Evolutionary conservation across 2,329 filamentous ascomycete genomes (phyloP).

Genomic region (Colletotrichum sp.): DNA sequence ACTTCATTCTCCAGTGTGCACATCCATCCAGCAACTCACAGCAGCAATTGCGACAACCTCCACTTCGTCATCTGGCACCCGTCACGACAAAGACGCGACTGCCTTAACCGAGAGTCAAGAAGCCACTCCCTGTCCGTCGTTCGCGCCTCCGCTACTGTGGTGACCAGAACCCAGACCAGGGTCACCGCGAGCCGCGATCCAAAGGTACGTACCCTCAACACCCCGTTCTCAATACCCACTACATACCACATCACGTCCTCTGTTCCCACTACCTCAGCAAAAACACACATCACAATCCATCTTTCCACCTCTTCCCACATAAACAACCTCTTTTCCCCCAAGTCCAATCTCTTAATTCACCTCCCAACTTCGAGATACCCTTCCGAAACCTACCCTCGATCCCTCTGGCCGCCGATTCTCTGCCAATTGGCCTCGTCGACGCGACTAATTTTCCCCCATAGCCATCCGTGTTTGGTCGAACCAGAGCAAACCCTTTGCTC

Average conservation of each 20-base stretch:
- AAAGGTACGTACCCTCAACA: conserved; percentile 10
- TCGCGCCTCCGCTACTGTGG: conserved; percentile 20
- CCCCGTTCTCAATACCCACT: conserved; percentile 18
- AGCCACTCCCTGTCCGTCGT: conserved; percentile 13
- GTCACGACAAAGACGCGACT: conserved; percentile 12
- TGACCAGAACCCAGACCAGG: background rate
- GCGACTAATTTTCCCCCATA: conserved; percentile 6
- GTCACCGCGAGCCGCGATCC: background rate
- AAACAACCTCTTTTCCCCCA: conserved; percentile 8
- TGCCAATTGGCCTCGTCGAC: conserved; percentile 7
- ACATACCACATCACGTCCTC: conserved; percentile 21
- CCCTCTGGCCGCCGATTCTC: background rate
- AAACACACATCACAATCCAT: conserved; percentile 16
- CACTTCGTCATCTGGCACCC: background rate
- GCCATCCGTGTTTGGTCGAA: conserved; percentile 10
- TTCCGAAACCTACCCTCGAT: background rate
- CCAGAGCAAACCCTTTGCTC: conserved; percentile 7
- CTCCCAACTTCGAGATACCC: background rate
- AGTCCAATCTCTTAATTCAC: background rate
- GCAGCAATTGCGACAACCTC: background rate
- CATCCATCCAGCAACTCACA: background rate
- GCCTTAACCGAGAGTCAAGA: conserved; percentile 13
- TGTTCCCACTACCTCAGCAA: conserved; percentile 21
- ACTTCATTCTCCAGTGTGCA: background rate
- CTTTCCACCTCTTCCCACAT: conserved; percentile 5